Evolutionary conservation across 805 yeast genomes (phyloP).

Genomic region (Kodamaea laetipori): DNA sequence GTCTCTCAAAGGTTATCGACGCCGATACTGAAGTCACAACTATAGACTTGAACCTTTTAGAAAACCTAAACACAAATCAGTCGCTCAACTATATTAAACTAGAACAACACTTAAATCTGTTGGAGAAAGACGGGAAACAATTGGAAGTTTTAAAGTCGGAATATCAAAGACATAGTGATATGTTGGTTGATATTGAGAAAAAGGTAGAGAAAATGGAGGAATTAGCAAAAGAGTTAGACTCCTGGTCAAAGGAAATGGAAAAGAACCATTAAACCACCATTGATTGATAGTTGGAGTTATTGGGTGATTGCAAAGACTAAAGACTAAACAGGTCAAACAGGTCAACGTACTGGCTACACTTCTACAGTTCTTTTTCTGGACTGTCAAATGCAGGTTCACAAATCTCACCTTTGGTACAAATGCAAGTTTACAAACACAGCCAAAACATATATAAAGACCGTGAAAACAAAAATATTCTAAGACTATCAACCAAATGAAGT

Average conservation of each 20-base stretch:
- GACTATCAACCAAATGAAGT: constrained; percentile 1
- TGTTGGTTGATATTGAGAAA: constrained; percentile 31
- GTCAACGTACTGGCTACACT: too few relatives aligned
- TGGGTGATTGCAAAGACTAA: too few relatives aligned
- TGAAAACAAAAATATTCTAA: neutral
- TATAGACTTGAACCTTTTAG: constrained; percentile 50
- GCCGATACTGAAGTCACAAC: constrained; percentile 44
- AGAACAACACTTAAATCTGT: constrained; percentile 40
- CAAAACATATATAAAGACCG: neutral
- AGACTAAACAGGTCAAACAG: too few relatives aligned
- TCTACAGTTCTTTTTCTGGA: too few relatives aligned
- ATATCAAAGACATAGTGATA: constrained; percentile 23
- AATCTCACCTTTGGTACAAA: too few relatives aligned
- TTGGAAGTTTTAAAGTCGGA: constrained; percentile 29
- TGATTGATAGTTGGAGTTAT: too few relatives aligned
- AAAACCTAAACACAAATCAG: constrained; percentile 59
- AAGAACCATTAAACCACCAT: too few relatives aligned
- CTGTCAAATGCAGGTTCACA: neutral
- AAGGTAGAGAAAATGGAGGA: constrained; percentile 45
- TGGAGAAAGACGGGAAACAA: constrained; percentile 44
- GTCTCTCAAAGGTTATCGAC: constrained; percentile 36
- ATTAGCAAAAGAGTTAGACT: constrained; percentile 59
- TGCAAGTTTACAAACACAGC: constrained; percentile 3
- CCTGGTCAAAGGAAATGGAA: constrained; percentile 59
- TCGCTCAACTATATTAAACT: constrained; percentile 52